Conservation (phyloP, 176 grass and related monocot genomes). For the Phoenix dactylifera region DNA sequence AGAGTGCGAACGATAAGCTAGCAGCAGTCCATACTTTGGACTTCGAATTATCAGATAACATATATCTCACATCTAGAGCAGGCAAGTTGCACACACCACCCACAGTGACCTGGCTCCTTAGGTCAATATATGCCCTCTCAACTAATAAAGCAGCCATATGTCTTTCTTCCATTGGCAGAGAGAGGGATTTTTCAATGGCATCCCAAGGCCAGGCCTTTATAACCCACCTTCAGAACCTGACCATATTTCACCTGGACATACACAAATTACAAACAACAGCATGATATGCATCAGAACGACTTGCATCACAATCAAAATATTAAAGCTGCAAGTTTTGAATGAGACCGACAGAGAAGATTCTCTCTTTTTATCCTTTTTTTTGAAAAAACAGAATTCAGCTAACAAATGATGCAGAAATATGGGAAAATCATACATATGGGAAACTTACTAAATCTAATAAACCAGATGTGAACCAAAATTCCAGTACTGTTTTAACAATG, state of each 20-base stretch:
- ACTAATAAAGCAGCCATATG: constrained; percentile 80
- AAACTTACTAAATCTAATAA: too few relatives aligned
- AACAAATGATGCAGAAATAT: too few relatives aligned
- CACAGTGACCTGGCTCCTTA: constrained; percentile 75
- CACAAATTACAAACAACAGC: constrained; percentile 32
- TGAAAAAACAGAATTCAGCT: too few relatives aligned
- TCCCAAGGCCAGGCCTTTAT: constrained; percentile 93
- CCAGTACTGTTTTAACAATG: too few relatives aligned
- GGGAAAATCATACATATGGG: too few relatives aligned
- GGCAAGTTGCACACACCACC: constrained; percentile 72
- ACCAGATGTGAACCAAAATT: too few relatives aligned
- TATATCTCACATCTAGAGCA: constrained; percentile 64
- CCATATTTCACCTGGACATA: constrained; percentile 81
- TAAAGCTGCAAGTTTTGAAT: too few relatives aligned
- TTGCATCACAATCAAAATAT: too few relatives aligned
- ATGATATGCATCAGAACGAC: constrained; percentile 5
- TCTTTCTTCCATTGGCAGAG: constrained; percentile 64
- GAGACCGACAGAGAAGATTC: too few relatives aligned
- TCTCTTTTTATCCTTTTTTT: too few relatives aligned
- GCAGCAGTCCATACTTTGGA: constrained; percentile 73
- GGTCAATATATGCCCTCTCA: constrained; percentile 80
- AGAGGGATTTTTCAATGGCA: constrained; percentile 76
- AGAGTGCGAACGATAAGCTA: constrained; percentile 76
- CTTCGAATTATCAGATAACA: constrained; percentile 58
- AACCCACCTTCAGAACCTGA: constrained; percentile 74